Evolutionary conservation across 2,329 filamentous ascomycete species (phyloP).

Genomic region (Neopestalotiopsis clavispora): DNA sequence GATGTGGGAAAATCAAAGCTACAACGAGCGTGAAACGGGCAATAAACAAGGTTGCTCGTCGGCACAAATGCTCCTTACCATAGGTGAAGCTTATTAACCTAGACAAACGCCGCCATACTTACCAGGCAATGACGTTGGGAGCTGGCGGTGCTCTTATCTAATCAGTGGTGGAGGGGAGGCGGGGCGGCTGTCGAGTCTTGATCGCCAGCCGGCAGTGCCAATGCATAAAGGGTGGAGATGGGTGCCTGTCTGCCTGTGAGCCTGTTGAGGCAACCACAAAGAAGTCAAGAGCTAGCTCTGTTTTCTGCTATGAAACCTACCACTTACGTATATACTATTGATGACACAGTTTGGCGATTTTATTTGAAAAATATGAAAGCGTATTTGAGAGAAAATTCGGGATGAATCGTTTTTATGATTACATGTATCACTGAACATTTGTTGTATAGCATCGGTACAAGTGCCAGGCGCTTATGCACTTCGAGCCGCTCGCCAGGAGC

Average conservation of each 20-base stretch:
- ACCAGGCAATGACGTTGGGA: conserved; percentile 11
- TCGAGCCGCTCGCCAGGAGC: no score
- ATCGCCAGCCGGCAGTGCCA: neutral
- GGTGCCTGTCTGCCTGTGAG: neutral
- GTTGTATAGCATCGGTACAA: no score
- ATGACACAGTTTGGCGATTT: neutral
- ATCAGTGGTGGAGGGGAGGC: neutral
- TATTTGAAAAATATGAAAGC: no score
- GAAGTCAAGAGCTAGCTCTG: no score
- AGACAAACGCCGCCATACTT: neutral
- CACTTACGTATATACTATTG: no score
- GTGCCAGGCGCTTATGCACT: no score
- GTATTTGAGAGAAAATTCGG: no score
- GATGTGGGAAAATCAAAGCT: neutral
- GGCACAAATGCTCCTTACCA: neutral
- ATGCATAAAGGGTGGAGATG: neutral
- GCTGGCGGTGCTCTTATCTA: conserved; percentile 8
- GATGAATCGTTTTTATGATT: no score
- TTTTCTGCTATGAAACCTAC: neutral
- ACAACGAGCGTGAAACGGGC: neutral
- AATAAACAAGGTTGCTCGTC: neutral
- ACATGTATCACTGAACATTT: no score
- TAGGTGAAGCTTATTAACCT: conserved; percentile 4
- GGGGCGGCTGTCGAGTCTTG: neutral
- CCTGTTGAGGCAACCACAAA: neutral